Base-by-base conservation (phyloP, 2,329 filamentous ascomycete genomes). In the Hypoxylon sp. region DNA sequence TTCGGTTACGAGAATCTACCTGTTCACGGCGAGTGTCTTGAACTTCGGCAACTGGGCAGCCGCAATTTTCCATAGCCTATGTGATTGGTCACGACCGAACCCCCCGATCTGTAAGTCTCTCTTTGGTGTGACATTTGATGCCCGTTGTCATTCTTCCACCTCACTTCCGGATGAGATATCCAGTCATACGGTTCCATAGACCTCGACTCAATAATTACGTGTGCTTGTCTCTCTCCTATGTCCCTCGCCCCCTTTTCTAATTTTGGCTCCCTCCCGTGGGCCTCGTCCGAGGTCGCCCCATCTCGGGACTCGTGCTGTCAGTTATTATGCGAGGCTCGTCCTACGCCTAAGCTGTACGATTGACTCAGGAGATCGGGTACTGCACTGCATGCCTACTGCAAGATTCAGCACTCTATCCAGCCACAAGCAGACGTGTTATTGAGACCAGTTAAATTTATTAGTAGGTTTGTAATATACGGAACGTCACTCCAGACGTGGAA, bases 21-120 rank as follows among this genome's bases (percentile, higher is more conserved):
- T 34, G 65, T 68, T 60, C 56, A 67, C 32, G 62, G 55, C 48
- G 34, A 67, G 52, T 72, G 69, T 72, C 69, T 72, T 66, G 64
- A 49, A 70, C 53, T 64, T 68, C 64, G 62, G 67, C 67, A 68
- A 69, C 64, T 59, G 43, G 56, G 34, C 59, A 67, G 69, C 69
- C 68, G 64, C 69, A 70, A 66, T 64, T 65, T 63, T 65, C 62
- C 65, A 64, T 68, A 13, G 34, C 17, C 23, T 60, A 49, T 34
- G 21, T 65, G 67, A 70, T 69, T 72, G 69, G 69, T 17, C 52
- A 50, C 23, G 56, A 49, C 62, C 49, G 61, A 60, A 55, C 49
- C 60, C 61, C 64, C 53, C 63, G 45, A 60, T 41, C 69, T 67
- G 67, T 51, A 51, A 68, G 67, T 69, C 64, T 70, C 60, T 69